Evolutionary conservation across 768 basidiomycete species (phyloP).

Genomic region (Lentinula detonsa): DNA sequence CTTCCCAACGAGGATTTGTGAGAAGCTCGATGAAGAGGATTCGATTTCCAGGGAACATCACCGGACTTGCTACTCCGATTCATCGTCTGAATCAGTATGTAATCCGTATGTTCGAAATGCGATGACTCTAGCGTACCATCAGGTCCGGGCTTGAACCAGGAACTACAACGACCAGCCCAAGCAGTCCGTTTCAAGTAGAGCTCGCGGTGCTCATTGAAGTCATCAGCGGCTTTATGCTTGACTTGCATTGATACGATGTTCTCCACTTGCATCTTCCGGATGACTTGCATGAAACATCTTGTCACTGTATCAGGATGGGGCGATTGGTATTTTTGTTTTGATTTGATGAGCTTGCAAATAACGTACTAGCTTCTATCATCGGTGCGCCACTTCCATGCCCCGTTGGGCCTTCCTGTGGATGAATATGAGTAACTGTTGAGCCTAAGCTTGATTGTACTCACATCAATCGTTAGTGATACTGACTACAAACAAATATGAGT

Average conservation of each 20-base stretch:
- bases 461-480: not conserved
- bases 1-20: slow-evolving; percentile 17
- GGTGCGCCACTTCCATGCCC: slow-evolving; percentile 18
- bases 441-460: not conserved
- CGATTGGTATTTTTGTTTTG: not conserved
- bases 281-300: slow-evolving; percentile 12
- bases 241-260: slow-evolving; percentile 17
- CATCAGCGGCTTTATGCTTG: slow-evolving; percentile 16
- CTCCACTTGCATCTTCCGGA: slow-evolving; percentile 18
- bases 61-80: slow-evolving; percentile 8
- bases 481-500: not conserved
- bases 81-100: not conserved
- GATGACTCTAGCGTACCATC: slow-evolving; percentile 7
- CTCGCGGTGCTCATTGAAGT: slow-evolving; percentile 17
- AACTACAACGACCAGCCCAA: slow-evolving; percentile 16
- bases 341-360: not conserved
- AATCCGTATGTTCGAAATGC: not conserved
- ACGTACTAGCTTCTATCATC: slow-evolving; percentile 14
- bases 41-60: slow-evolving; percentile 18
- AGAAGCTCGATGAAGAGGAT: slow-evolving; percentile 18
- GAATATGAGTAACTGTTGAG: not conserved
- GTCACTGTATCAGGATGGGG: slow-evolving; percentile 8
- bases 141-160: slow-evolving; percentile 16
- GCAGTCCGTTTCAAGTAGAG: slow-evolving; percentile 17
- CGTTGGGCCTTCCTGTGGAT: slow-evolving; percentile 9